These are phyloP conservation scores for Eucommia ulmoides DNA, from an alignment of 257 asterid genomes.

Conservation along the genomic window DNA sequence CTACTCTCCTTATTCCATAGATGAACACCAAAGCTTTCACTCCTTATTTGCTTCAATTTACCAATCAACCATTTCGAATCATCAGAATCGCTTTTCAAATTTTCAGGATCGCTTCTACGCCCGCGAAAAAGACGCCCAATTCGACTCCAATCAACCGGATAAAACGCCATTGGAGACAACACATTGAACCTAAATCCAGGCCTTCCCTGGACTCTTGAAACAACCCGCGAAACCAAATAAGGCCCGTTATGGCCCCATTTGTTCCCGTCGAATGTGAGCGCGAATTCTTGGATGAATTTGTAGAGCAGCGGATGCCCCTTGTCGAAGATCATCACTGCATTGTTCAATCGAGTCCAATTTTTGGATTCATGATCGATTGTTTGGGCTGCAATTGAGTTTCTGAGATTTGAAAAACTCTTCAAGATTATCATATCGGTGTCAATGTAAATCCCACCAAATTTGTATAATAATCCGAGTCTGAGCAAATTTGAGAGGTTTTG, in stretches of 20 bases:
- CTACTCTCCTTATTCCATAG: constrained; percentile 93
- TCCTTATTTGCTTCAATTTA: constrained; percentile 44
- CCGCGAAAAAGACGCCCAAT: constrained; percentile 56
- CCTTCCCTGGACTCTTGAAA: constrained; percentile 38
- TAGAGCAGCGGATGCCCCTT: constrained; percentile 59
- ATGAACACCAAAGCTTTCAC: constrained; percentile 52
- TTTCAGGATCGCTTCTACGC: constrained; percentile 29
- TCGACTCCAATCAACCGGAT: constrained; percentile 85
- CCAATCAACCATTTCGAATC: constrained; percentile 53
- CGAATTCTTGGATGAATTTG: constrained; percentile 87
- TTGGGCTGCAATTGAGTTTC: constrained; percentile 75
- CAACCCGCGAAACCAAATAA: constrained; percentile 84
- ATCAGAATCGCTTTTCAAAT: too few relatives aligned
- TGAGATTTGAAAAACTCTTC: constrained; percentile 34
- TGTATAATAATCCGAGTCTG: constrained; percentile 64
- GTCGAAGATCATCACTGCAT: constrained; percentile 87
- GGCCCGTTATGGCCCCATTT: constrained; percentile 99
- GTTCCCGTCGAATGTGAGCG: constrained; percentile 83
- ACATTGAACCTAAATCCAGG: constrained; percentile 54
- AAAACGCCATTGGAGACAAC: constrained; percentile 66
- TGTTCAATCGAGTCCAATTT: constrained; percentile 79
- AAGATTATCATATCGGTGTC: constrained; percentile 68
- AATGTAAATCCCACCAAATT: constrained; percentile 80
- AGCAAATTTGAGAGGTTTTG: constrained; percentile 80
- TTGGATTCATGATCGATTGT: constrained; percentile 39